phyloP scores from a whole-genome alignment of 305 asterid genomes.

The Rubia occidens region DNA sequence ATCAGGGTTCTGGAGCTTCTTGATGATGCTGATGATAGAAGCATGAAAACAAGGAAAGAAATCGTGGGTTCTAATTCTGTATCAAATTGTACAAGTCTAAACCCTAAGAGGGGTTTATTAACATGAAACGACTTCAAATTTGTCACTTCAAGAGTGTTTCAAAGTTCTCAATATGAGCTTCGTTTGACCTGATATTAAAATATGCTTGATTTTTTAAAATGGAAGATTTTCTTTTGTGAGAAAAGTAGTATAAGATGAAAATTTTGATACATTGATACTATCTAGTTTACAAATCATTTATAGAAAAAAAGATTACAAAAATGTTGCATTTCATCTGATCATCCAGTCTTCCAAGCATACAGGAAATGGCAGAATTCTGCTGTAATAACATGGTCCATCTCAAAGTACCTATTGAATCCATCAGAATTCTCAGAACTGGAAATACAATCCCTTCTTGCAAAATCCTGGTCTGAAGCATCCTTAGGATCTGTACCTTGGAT shows the following conservation, averaged over 20 bases:
- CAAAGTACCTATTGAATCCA: constrained; percentile 4
- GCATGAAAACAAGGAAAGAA: background rate
- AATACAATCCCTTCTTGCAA: constrained; percentile 1
- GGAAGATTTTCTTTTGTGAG: background rate
- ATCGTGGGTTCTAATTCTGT: background rate
- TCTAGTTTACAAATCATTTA: background rate
- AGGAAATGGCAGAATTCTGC: constrained; percentile 60
- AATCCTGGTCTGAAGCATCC: constrained; percentile 21
- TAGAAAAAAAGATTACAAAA: background rate
- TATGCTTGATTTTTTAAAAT: background rate
- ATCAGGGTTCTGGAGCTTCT: constrained; percentile 17
- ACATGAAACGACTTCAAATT: background rate
- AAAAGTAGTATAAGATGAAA: background rate
- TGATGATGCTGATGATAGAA: constrained; percentile 8
- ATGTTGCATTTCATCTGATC: constrained; percentile 2
- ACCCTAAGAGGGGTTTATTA: background rate
- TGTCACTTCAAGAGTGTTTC: background rate
- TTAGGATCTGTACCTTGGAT: constrained; percentile 28
- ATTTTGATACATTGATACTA: background rate
- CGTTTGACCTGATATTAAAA: no score
- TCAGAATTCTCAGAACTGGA: constrained; percentile 3
- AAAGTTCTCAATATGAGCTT: background rate
- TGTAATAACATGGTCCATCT: constrained; percentile 19
- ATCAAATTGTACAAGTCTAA: background rate
- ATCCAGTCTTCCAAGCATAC: constrained; percentile 65